Evolutionary conservation across 805 yeast genomes (phyloP).

Genomic region (Myxozyma vanderwaltii): DNA sequence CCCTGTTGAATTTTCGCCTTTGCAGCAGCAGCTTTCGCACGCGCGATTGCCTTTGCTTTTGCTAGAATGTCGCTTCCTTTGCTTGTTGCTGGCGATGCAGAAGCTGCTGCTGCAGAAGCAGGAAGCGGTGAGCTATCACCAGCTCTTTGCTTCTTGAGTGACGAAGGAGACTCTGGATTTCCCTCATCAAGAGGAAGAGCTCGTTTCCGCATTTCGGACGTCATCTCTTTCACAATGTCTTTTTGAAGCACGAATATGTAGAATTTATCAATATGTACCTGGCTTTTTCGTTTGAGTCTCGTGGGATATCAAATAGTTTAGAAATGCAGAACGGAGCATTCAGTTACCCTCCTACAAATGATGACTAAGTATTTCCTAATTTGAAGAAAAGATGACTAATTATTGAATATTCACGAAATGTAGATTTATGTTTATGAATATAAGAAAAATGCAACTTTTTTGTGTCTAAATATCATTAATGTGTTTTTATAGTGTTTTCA

Average conservation of each 20-base stretch:
- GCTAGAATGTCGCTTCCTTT: slow-evolving; percentile 17
- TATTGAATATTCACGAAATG: too few relatives aligned
- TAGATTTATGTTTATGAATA: too few relatives aligned
- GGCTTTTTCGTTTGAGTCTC: not conserved
- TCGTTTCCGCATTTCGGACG: slow-evolving; percentile 26
- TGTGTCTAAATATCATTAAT: too few relatives aligned
- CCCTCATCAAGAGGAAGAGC: slow-evolving; percentile 2
- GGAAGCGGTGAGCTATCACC: slow-evolving; percentile 23
- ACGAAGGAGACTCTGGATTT: slow-evolving; percentile 10
- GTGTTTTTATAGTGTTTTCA: too few relatives aligned
- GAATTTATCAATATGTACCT: not conserved
- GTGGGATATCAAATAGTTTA: too few relatives aligned
- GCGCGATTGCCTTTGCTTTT: slow-evolving; percentile 28
- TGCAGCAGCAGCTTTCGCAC: slow-evolving; percentile 28
- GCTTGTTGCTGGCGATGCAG: slow-evolving; percentile 1
- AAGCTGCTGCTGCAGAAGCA: slow-evolving; percentile 11
- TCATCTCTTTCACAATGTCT: not conserved
- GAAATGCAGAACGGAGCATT: too few relatives aligned
- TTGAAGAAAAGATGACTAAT: too few relatives aligned
- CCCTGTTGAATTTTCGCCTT: slow-evolving; percentile 18
- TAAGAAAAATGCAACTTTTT: too few relatives aligned
- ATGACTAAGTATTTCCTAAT: too few relatives aligned
- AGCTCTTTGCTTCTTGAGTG: slow-evolving; percentile 24
- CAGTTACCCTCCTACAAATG: too few relatives aligned
- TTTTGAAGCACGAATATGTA: not conserved